These are phyloP conservation scores for Ceratobasidium sp. DNA, from an alignment of 1,284 basidiomycete species.

Conservation along the genomic window DNA sequence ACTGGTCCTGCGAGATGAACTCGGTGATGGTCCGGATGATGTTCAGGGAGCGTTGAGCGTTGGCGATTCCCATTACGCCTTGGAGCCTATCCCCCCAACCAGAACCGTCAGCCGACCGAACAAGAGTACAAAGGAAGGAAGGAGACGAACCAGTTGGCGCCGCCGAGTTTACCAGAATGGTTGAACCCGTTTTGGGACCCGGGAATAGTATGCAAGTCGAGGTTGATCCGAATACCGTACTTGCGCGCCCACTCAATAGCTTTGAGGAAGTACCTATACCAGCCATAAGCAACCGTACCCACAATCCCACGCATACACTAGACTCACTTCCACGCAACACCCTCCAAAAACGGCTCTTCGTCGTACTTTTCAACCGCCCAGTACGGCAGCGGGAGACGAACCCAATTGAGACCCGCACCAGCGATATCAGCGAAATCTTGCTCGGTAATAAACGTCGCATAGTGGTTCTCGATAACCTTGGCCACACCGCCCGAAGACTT, in stretches of 20 bases:
- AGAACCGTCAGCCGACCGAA: not conserved
- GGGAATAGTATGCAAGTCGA: constrained; percentile 67
- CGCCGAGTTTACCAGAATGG: constrained; percentile 63
- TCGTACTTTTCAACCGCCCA: constrained; percentile 66
- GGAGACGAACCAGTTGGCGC: constrained; percentile 56
- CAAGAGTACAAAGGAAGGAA: constrained; percentile 50
- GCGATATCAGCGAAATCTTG: constrained; percentile 69
- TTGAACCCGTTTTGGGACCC: constrained; percentile 67
- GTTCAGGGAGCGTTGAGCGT: constrained; percentile 91
- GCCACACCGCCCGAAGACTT: constrained; percentile 49
- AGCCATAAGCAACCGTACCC: constrained; percentile 47
- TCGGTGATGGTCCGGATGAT: constrained; percentile 89
- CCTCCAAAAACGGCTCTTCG: constrained; percentile 64
- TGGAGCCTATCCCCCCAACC: constrained; percentile 60
- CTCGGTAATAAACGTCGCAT: constrained; percentile 64
- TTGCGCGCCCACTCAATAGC: constrained; percentile 67
- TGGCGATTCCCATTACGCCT: constrained; percentile 72
- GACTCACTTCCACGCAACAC: constrained; percentile 49
- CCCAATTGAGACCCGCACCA: constrained; percentile 67
- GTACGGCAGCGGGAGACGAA: constrained; percentile 65
- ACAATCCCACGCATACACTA: constrained; percentile 58
- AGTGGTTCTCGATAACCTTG: constrained; percentile 63
- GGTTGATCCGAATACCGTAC: constrained; percentile 68
- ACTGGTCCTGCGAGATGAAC: constrained; percentile 91
- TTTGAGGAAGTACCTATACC: constrained; percentile 59